Percentiles rank a stretch among this genome's conserved stretches.
phyloP scores from a whole-genome alignment of 2,329 filamentous ascomycete genomes.

The Colletotrichum tanaceti region DNA sequence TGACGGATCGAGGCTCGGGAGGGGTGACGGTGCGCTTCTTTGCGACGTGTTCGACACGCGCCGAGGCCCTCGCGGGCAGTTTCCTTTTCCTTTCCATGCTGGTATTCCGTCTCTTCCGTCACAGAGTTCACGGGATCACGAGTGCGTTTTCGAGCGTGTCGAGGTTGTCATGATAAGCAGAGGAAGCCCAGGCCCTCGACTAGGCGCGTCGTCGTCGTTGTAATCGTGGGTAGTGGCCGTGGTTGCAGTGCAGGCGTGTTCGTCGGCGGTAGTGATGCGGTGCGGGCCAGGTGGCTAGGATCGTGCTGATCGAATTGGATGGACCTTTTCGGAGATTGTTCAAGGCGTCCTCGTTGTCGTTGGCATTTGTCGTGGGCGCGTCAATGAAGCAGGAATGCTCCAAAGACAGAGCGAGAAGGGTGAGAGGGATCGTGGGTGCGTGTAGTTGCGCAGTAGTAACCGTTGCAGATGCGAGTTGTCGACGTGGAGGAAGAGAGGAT shows the following conservation, averaged over 20 bases:
- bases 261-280: not conserved
- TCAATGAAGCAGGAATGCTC: not conserved
- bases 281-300: not conserved
- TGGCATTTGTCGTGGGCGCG: not conserved
- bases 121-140: conserved; percentile 36
- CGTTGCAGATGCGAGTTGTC: conserved; percentile 8
- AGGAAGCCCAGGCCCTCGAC: conserved; percentile 33
- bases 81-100: conserved; percentile 75
- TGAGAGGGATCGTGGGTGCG: not conserved
- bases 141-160: conserved; percentile 33
- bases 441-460: conserved; percentile 4
- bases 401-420: not conserved
- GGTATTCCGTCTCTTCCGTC: conserved; percentile 26
- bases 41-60: conserved; percentile 68
- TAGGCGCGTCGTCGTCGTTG: conserved; percentile 17
- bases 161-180: conserved; percentile 36
- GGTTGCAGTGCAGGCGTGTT: not conserved
- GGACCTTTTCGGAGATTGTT: not conserved
- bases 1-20: conserved; percentile 61
- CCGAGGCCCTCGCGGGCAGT: conserved; percentile 70
- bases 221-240: not conserved
- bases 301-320: not conserved
- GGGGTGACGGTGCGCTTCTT: conserved; percentile 71
- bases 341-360: not conserved
- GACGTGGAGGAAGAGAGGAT: conserved; percentile 24